Base-by-base conservation (phyloP, 768 basidiomycete genomes). In the Mrakia hoshinonis region DNA sequence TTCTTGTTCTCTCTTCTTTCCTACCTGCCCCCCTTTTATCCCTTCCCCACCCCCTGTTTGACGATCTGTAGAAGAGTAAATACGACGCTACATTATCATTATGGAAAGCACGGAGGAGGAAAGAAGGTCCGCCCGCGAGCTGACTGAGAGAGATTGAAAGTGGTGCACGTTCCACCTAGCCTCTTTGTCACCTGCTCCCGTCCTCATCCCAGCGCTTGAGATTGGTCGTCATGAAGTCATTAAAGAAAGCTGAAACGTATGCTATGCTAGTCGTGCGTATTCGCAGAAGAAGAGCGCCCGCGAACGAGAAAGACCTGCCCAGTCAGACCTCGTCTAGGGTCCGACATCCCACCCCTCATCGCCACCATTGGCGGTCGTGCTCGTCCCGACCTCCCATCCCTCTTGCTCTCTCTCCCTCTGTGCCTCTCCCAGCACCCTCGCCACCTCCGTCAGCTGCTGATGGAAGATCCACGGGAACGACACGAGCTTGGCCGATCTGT, bases 401-500 rank as follows among this genome's bases (percentile, higher is more conserved):
- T 58, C 55, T 26, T 58, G 4, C 55, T 58, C 34, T 13, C 34
- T 36, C 62, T 62, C 48, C 15, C 46, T 13, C 48, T 60, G 20
- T 22, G 15, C 34, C 43, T 61, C 61, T 48, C 49, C 38, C 20
- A 48, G 13, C 31, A 29, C 47, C 20, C 34, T 61, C 66, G 60
- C 46, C 47, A 71, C 24, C n/a, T 10, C 47, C 15, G 78, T 47
- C 31, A 79, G 62, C 62, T 78, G 76, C 51, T 75, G 70, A 73
- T 75, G 75, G 64, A 77, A 77, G 15, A 76, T 71, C 79, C 79
- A 79, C 3, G 77, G 76, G 73, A 79, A 79, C 36, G 74, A 74
- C 29, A 74, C 74, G 61, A 79, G 73, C 31, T 2, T 76, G 75
- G 61, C 77, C 77, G 62, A 15, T 15, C 36, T 36, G n/a, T n/a